Conservation (phyloP, 371 early-diverging fungal species). For the Rhizopus sp. region DNA sequence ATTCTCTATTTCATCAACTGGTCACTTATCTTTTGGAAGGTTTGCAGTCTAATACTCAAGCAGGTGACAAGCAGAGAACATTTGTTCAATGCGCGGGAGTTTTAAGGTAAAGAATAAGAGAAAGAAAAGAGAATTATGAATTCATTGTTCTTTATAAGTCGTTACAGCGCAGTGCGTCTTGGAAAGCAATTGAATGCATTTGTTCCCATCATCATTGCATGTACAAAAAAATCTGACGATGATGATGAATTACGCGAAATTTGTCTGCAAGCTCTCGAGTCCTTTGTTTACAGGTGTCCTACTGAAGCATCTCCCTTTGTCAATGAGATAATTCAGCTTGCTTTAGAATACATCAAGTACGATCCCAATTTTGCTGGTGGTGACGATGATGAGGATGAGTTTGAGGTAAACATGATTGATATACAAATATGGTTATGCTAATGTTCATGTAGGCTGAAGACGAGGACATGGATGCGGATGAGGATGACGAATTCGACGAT, state of each 20-base stretch:
- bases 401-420: not conserved
- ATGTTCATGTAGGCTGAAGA: slow-evolving; percentile 4
- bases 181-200: slow-evolving; percentile 69
- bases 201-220: slow-evolving; percentile 66
- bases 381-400: slow-evolving; percentile 64
- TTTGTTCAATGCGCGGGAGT: slow-evolving; percentile 74
- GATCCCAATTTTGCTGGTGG: slow-evolving; percentile 91
- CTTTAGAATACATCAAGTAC: slow-evolving; percentile 73
- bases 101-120: slow-evolving; percentile 54
- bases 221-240: slow-evolving; percentile 56
- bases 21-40: slow-evolving; percentile 38
- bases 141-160: slow-evolving; percentile 44
- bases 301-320: slow-evolving; percentile 68
- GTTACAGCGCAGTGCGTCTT: slow-evolving; percentile 69
- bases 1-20: slow-evolving; percentile 70
- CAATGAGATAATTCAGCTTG: slow-evolving; percentile 60
- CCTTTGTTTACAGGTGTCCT: slow-evolving; percentile 80
- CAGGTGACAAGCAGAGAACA: slow-evolving; percentile 70
- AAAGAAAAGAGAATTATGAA: not conserved
- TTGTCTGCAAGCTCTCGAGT: slow-evolving; percentile 84
- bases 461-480: slow-evolving; percentile 47
- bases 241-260: slow-evolving; percentile 89
- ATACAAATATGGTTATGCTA: not conserved
- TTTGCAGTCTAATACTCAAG: slow-evolving; percentile 44
- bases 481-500: slow-evolving; percentile 80